Conservation (phyloP, 495 filamentous ascomycete genomes). For the Lepidopterella palustris region DNA sequence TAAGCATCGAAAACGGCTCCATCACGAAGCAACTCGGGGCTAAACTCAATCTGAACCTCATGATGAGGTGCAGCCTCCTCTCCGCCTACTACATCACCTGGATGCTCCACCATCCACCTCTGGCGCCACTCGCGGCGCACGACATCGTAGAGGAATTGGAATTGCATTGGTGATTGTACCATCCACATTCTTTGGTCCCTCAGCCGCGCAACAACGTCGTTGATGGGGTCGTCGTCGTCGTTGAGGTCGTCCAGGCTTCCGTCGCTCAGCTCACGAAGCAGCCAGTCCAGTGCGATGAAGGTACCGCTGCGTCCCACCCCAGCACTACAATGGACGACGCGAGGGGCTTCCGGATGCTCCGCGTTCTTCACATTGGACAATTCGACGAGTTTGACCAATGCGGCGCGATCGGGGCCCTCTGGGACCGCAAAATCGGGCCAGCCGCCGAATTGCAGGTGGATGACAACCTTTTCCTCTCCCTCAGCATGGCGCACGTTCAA, state of each 20-base stretch:
- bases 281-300: conserved; percentile 88
- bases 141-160: conserved; percentile 84
- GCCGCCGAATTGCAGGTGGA: conserved; percentile 83
- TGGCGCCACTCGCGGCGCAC: conserved; percentile 59
- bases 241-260: conserved; percentile 56
- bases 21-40: no score
- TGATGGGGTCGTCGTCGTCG: conserved; percentile 51
- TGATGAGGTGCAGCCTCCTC: conserved; percentile 2
- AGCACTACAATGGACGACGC: conserved; percentile 88
- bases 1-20: no score
- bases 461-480: conserved; percentile 63
- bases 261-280: conserved; percentile 72
- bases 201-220: conserved; percentile 70
- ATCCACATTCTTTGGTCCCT: conserved; percentile 89
- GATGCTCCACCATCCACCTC: conserved; percentile 18
- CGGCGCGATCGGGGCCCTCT: conserved; percentile 66
- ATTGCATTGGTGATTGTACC: conserved; percentile 88
- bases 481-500: conserved; percentile 49
- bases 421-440: conserved; percentile 96
- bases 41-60: no score
- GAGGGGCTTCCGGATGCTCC: conserved; percentile 57
- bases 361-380: conserved; percentile 66
- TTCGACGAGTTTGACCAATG: conserved; percentile 71
- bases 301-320: conserved; percentile 92
- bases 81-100: conserved; percentile 14